Percentiles rank a stretch among this genome's conserved stretches.
Evolutionary conservation across 495 filamentous ascomycete genomes (phyloP).

Genomic region (Talaromyces adpressus): DNA sequence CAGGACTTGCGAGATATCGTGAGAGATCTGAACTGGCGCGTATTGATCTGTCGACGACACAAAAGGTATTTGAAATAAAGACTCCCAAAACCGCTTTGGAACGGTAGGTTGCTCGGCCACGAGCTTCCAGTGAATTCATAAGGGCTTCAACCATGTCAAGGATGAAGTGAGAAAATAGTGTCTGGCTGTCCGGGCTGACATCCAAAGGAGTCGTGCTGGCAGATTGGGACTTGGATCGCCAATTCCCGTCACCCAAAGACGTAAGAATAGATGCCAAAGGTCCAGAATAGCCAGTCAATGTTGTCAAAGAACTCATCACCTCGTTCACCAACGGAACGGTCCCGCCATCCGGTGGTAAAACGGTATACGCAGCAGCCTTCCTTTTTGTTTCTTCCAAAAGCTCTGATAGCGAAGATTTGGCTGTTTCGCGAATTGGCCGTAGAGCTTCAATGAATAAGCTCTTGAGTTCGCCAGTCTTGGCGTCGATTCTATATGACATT

Average conservation of each 20-base stretch:
- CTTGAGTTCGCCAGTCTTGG: slow-evolving; percentile 79
- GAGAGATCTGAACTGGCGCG: slow-evolving; percentile 66
- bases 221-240: slow-evolving; percentile 52
- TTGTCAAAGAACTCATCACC: slow-evolving; percentile 79
- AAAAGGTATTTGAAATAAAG: slow-evolving; percentile 85
- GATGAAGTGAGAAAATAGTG: slow-evolving; percentile 84
- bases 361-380: slow-evolving; percentile 49
- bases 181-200: slow-evolving; percentile 79
- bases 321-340: slow-evolving; percentile 72
- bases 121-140: slow-evolving; percentile 69
- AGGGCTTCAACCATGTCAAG: slow-evolving; percentile 77
- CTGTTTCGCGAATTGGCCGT: slow-evolving; percentile 85
- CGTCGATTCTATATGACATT: slow-evolving; percentile 71
- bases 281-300: slow-evolving; percentile 79
- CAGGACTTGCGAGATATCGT: slow-evolving; percentile 58
- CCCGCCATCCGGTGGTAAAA: slow-evolving; percentile 73
- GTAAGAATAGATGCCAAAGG: slow-evolving; percentile 85
- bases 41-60: slow-evolving; percentile 79
- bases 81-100: slow-evolving; percentile 75
- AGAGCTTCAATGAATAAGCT: slow-evolving; percentile 73
- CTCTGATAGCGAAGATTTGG: slow-evolving; percentile 74
- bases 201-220: slow-evolving; percentile 71
- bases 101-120: slow-evolving; percentile 65
- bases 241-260: slow-evolving; percentile 88
- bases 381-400: slow-evolving; percentile 82